Evolutionary conservation across 1,284 basidiomycete genomes (phyloP).

Genomic region (Trametes hirsuta): DNA sequence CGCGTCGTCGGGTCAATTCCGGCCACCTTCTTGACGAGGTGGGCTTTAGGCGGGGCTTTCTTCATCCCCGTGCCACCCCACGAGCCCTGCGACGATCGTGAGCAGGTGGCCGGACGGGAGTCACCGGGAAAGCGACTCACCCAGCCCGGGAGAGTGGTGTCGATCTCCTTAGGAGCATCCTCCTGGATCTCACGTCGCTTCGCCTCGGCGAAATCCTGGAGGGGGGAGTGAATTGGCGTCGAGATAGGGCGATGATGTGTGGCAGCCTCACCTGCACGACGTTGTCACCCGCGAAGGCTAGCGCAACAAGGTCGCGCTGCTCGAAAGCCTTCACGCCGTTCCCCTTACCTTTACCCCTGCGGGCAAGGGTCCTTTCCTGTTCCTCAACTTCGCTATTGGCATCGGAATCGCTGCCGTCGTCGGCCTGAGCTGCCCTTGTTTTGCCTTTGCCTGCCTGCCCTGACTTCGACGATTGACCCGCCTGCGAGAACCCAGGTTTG

Average conservation of each 20-base stretch:
- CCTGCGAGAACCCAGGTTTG: slow-evolving; percentile 22
- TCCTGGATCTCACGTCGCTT: slow-evolving; percentile 80
- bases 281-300: slow-evolving; percentile 96
- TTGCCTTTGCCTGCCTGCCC: slow-evolving; percentile 10
- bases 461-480: slow-evolving; percentile 21
- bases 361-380: slow-evolving; percentile 54
- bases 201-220: slow-evolving; percentile 82
- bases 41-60: slow-evolving; percentile 58
- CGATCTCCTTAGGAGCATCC: slow-evolving; percentile 86
- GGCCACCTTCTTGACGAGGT: slow-evolving; percentile 77
- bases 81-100: slow-evolving; percentile 62
- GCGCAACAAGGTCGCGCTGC: slow-evolving; percentile 89
- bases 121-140: slow-evolving; percentile 47
- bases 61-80: slow-evolving; percentile 87
- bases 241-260: neutral
- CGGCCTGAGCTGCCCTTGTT: slow-evolving; percentile 26
- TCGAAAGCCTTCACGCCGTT: slow-evolving; percentile 68
- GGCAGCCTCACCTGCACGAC: slow-evolving; percentile 75
- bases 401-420: slow-evolving; percentile 54
- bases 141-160: slow-evolving; percentile 95
- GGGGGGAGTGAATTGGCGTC: neutral
- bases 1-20: slow-evolving; percentile 81
- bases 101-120: neutral
- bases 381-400: slow-evolving; percentile 68
- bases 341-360: slow-evolving; percentile 44